phyloP scores from a whole-genome alignment of 2,329 filamentous ascomycete species.

The Fonsecaea pedrosoi region DNA sequence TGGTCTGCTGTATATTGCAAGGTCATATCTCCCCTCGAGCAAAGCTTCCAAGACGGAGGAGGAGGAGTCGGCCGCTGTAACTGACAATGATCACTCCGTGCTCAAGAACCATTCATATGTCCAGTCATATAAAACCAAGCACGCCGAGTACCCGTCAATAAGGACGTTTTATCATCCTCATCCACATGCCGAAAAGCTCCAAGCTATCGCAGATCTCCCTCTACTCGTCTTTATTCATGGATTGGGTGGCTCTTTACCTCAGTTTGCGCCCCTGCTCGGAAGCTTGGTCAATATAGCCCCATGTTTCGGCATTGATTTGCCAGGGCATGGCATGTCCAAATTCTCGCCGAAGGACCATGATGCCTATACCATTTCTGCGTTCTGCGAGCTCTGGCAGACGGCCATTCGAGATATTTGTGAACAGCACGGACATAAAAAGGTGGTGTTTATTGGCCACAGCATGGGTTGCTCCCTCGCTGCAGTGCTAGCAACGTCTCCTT shows the following conservation, averaged over 20 bases:
- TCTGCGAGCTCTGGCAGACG: conserved; percentile 75
- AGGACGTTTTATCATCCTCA: conserved; percentile 85
- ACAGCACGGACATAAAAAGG: conserved; percentile 34
- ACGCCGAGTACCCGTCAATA: conserved; percentile 74
- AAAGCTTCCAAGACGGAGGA: conserved; percentile 1
- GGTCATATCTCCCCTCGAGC: conserved; percentile 18
- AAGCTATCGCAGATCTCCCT: conserved; percentile 74
- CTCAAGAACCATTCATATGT: conserved; percentile 77
- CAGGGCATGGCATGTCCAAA: conserved; percentile 82
- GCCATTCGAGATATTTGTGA: conserved; percentile 65
- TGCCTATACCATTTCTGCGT: conserved; percentile 78
- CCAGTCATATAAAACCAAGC: conserved; percentile 73
- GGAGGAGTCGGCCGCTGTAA: not conserved
- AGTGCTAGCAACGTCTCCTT: conserved; percentile 68
- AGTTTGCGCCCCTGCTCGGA: conserved; percentile 81
- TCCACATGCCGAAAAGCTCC: conserved; percentile 79
- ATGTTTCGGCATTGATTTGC: conserved; percentile 86
- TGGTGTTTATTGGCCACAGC: conserved; percentile 65
- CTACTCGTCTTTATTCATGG: conserved; percentile 92
- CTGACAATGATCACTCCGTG: conserved; percentile 74
- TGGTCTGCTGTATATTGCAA: conserved; percentile 20
- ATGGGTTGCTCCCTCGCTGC: conserved; percentile 84
- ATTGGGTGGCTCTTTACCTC: conserved; percentile 86
- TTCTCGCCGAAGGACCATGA: conserved; percentile 74
- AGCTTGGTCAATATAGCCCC: conserved; percentile 83